A percentile compares a stretch with the other conserved stretches of the same genome.
phyloP scores from a whole-genome alignment of 1,139 yeast genomes.

The Diutina ranongensis region DNA sequence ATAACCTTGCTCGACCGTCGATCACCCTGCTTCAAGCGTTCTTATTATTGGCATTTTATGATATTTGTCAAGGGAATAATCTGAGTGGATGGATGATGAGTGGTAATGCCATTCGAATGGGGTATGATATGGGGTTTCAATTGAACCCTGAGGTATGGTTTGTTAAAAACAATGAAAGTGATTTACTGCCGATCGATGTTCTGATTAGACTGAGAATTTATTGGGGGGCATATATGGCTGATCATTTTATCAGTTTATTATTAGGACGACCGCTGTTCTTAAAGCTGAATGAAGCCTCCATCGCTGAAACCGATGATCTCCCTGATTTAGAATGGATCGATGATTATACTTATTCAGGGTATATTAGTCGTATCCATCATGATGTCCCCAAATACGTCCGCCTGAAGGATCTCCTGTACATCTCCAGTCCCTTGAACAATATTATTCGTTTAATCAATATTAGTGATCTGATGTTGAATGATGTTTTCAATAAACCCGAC shows the following conservation, averaged over 20 bases:
- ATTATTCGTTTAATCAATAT: conserved; percentile 39
- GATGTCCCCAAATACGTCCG: conserved; percentile 11
- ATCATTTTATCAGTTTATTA: conserved; percentile 47
- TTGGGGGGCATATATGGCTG: conserved; percentile 61
- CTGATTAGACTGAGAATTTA: conserved; percentile 49
- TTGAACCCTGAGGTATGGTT: conserved; percentile 53
- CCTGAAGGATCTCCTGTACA: conserved; percentile 21
- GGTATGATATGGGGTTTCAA: conserved; percentile 55
- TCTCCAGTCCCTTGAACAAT: conserved; percentile 36
- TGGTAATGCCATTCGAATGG: conserved; percentile 54
- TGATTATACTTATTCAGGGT: conserved; percentile 26
- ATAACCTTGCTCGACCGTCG: conserved; percentile 27
- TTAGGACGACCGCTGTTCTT: conserved; percentile 49
- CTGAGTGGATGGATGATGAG: conserved; percentile 52
- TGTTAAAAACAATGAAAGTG: conserved; percentile 17
- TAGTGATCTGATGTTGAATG: conserved; percentile 43
- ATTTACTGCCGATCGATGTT: conserved; percentile 28
- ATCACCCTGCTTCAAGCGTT: conserved; percentile 39
- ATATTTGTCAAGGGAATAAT: conserved; percentile 43
- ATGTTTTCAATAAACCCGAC: conserved; percentile 29
- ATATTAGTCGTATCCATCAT: conserved; percentile 13
- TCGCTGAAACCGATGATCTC: conserved; percentile 49
- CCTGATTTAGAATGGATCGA: conserved; percentile 51
- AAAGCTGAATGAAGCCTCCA: conserved; percentile 46
- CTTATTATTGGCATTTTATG: conserved; percentile 41